Evolutionary conservation across 345 rosid genomes (phyloP).

Genomic region (Eucalyptus marginata): DNA sequence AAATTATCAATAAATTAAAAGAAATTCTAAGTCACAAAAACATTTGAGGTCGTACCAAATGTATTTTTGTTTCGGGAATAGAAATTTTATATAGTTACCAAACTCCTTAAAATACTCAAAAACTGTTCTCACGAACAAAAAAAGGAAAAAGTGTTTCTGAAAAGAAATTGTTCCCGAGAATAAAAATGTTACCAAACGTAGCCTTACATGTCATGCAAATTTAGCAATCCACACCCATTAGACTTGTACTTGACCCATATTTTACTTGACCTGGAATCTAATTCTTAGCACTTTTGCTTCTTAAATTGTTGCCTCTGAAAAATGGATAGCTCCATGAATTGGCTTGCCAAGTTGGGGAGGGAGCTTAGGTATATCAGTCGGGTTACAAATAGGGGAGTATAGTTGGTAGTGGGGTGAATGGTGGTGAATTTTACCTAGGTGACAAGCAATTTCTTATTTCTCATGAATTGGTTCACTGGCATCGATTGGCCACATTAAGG

Average conservation of each 20-base stretch:
- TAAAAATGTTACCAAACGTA: accelerated
- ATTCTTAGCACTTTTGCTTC: background rate
- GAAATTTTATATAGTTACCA: no score
- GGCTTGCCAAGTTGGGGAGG: background rate
- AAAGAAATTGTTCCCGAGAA: accelerated
- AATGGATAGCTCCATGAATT: background rate
- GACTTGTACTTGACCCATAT: background rate
- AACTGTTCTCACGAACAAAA: no score
- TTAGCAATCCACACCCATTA: accelerated
- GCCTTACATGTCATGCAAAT: background rate
- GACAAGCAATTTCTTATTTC: background rate
- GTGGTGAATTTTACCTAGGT: background rate
- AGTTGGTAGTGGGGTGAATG: background rate
- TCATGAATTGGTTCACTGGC: background rate
- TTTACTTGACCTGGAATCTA: background rate
- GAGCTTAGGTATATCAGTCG: accelerated
- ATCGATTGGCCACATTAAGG: background rate
- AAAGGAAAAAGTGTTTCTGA: no score
- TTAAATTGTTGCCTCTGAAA: background rate
- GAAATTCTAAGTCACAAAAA: no score
- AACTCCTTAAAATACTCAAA: no score
- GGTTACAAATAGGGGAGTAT: background rate
- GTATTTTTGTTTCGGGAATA: no score
- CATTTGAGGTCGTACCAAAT: no score
- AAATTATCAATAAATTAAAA: no score